Percentiles rank a stretch among this genome's conserved stretches.
These are phyloP conservation scores for Lipomyces lipofer DNA, from an alignment of 805 yeast genomes.

Conservation along the genomic window DNA sequence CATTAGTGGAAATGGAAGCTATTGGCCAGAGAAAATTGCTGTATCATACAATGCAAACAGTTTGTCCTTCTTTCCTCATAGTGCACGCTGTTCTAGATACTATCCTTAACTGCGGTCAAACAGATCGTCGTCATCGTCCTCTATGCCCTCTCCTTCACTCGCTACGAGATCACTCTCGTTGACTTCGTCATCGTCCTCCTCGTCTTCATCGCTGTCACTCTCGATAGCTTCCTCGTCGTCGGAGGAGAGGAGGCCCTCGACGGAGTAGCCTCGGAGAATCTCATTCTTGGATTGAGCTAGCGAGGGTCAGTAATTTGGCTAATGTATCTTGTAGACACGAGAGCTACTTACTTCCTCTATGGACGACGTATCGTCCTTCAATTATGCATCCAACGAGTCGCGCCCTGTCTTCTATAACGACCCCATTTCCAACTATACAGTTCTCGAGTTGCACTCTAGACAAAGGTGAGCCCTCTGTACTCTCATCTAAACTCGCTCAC, in stretches of 20 bases:
- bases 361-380: conserved; percentile 74
- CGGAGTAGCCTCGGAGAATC: conserved; percentile 42
- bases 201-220: conserved; percentile 16
- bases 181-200: conserved; percentile 24
- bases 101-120: conserved; percentile 20
- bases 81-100: neutral
- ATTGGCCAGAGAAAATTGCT: neutral
- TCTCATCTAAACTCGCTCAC: neutral
- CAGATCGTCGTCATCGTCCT: conserved; percentile 30
- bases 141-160: conserved; percentile 29
- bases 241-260: conserved; percentile 40
- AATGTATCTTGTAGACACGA: no score
- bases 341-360: conserved; percentile 46
- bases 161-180: conserved; percentile 24
- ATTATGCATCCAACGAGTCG: conserved; percentile 79
- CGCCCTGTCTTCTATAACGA: conserved; percentile 61
- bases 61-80: no score
- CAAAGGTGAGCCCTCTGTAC: neutral
- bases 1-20: neutral
- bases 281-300: conserved; percentile 42
- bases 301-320: conserved; percentile 21
- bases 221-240: conserved; percentile 31
- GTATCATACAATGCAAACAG: neutral
- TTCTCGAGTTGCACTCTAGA: conserved; percentile 60
- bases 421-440: conserved; percentile 76